These are phyloP conservation scores for Agaricus blazei DNA, from an alignment of 768 basidiomycete genomes.

Conservation along the genomic window DNA sequence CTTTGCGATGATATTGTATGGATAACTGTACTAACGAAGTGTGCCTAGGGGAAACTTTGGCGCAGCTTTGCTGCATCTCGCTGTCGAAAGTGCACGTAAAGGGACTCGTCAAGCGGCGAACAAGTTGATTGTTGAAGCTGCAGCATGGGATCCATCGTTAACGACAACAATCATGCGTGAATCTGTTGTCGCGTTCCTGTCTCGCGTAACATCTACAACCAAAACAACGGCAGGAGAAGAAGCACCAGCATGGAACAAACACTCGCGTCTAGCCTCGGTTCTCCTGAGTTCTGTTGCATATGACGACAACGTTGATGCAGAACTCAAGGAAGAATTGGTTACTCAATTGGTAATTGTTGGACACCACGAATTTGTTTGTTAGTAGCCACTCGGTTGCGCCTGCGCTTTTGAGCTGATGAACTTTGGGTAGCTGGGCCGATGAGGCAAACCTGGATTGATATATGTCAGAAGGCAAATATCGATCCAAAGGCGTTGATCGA, in stretches of 20 bases:
- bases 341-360: conserved; percentile 59
- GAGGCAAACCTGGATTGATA: conserved; percentile 75
- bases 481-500: conserved; percentile 65
- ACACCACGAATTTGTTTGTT: conserved; percentile 67
- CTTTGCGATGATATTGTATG: conserved; percentile 14
- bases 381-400: conserved; percentile 21
- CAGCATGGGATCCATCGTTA: conserved; percentile 38
- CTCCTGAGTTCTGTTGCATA: conserved; percentile 49
- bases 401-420: neutral
- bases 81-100: conserved; percentile 51
- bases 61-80: conserved; percentile 62
- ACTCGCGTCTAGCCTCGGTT: conserved; percentile 45
- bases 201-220: conserved; percentile 25
- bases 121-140: conserved; percentile 33
- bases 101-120: conserved; percentile 48
- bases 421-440: conserved; percentile 35
- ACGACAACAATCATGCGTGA: conserved; percentile 53
- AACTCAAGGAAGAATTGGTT: conserved; percentile 39
- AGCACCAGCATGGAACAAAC: conserved; percentile 38
- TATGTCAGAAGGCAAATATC: conserved; percentile 61
- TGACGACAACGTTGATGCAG: conserved; percentile 33
- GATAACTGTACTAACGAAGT: neutral
- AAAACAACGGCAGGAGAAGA: conserved; percentile 23
- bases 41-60: conserved; percentile 54
- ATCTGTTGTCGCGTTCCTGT: conserved; percentile 44